Evolutionary conservation across 2,329 filamentous ascomycete genomes (phyloP), one percentile per base, ranked within the genome.

Genomic region (Cladophialophora yegresii): DNA sequence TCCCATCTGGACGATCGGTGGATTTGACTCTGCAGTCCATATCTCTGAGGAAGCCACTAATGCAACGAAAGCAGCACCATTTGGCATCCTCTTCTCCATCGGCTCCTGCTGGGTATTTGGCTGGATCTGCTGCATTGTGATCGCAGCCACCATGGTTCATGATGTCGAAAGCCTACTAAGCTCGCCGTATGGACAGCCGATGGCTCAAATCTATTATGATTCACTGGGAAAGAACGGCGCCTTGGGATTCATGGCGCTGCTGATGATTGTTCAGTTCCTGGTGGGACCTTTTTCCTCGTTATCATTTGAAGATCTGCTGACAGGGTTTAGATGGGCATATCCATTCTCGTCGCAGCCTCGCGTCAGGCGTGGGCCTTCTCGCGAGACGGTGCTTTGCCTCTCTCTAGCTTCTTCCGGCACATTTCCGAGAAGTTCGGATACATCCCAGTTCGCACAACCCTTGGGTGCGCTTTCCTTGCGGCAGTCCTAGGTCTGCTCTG

Each of bases 331-430:
- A 69, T 69, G 67, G 67, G 67, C 6, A 58, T 63, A 3, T 65
- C 63, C 6, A 71, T 79, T 74, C 75, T 85, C 2, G 82, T 87
- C 3, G 85, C 85, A 1, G 83, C 82, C 4, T 85, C 83, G 5
- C 80, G 86, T 5, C 85, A 88, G 74, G 80, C 79, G 32, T 88
- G 85, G 85, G 85, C 85, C 0, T 88, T 88, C 72, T 84, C 83
- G 8, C 81, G 85, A 26, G 85, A 88, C 69, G 84, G 84, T 1
- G 85, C 85, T 1, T 77, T 88, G 1, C 85, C 85, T 0, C 87
- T 87, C 72, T 85, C 83, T 1, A 73, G 66, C 4, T 86, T 84
- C 74, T 84, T 87, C 74, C 79, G 84, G 33, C 79, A 80, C 6
- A 83, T 87, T 71, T 84, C 80, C 67, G 80, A 80, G 64, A 77